phyloP scores from a whole-genome alignment of 805 yeast species.

The Starmerella ratchasimensis region DNA sequence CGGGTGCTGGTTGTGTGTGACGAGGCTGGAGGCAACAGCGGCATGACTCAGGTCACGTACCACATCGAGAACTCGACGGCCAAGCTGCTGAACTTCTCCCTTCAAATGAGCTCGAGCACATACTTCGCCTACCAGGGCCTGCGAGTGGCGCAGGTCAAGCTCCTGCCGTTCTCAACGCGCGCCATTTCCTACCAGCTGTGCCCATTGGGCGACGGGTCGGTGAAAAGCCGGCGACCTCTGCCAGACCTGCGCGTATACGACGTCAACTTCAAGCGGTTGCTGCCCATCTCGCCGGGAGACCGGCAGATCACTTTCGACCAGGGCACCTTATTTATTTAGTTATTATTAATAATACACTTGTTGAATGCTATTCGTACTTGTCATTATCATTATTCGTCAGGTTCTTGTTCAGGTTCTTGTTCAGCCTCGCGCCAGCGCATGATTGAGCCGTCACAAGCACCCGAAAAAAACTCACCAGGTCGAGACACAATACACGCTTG shows the following conservation, averaged over 20 bases:
- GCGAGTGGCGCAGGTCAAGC: constrained; percentile 29
- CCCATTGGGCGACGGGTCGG: constrained; percentile 22
- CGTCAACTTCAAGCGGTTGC: constrained; percentile 47
- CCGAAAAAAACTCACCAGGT: constrained; percentile 41
- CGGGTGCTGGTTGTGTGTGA: constrained; percentile 19
- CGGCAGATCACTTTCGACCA: constrained; percentile 9
- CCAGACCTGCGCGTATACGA: constrained; percentile 59
- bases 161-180: constrained; percentile 48
- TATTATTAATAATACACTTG: too few relatives aligned
- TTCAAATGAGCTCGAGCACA: constrained; percentile 32
- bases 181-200: constrained; percentile 21
- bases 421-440: constrained; percentile 33
- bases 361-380: not conserved
- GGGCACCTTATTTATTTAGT: constrained; percentile 14
- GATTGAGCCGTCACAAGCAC: constrained; percentile 56
- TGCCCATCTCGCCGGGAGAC: constrained; percentile 36
- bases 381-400: not conserved
- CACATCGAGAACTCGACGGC: constrained; percentile 65
- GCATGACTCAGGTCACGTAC: constrained; percentile 30
- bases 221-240: constrained; percentile 25
- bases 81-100: constrained; percentile 48
- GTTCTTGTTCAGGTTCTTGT: not conserved
- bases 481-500: constrained; percentile 39
- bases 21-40: constrained; percentile 19
- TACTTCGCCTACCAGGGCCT: constrained; percentile 30